Percentiles rank a stretch among this genome's conserved stretches.
Evolutionary conservation across 495 filamentous ascomycete genomes (phyloP).

Genomic region (Penicillium coprophilum): DNA sequence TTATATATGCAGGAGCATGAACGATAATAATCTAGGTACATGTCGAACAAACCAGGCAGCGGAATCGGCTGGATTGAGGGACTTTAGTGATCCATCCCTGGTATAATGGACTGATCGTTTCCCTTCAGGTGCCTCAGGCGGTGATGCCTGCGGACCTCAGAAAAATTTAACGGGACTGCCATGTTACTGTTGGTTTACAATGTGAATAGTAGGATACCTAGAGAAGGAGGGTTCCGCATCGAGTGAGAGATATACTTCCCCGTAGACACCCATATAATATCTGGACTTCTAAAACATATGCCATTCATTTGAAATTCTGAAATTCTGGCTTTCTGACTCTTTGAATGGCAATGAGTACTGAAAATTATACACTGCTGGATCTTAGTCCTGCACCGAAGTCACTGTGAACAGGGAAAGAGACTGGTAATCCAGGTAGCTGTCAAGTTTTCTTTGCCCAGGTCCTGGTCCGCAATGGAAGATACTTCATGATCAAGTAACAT

Average conservation of each 20-base stretch:
- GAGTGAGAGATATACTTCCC: not conserved
- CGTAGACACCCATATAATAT: not conserved
- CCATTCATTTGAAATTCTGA: not conserved
- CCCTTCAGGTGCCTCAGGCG: not conserved
- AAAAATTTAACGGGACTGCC: not conserved
- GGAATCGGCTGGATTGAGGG: not conserved
- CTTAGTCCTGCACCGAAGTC: not conserved
- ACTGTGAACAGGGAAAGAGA: conserved; percentile 1
- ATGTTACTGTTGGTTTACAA: not conserved
- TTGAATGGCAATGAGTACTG: not conserved
- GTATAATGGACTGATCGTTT: not conserved
- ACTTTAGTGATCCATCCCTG: not conserved
- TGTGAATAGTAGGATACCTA: not conserved
- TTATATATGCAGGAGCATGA: not conserved
- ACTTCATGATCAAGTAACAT: conserved; percentile 36
- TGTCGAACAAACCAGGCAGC: not conserved
- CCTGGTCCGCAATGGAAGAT: not conserved
- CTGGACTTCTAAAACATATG: not conserved
- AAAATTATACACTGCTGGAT: not conserved
- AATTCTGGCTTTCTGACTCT: not conserved
- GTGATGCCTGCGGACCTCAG: not conserved
- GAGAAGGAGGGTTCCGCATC: not conserved
- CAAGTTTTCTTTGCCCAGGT: not conserved
- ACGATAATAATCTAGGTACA: not conserved
- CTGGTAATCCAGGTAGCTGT: conserved; percentile 9